Evolutionary conservation across 1,284 basidiomycete species (phyloP).

Genomic region (Leccinum griseonigrum): DNA sequence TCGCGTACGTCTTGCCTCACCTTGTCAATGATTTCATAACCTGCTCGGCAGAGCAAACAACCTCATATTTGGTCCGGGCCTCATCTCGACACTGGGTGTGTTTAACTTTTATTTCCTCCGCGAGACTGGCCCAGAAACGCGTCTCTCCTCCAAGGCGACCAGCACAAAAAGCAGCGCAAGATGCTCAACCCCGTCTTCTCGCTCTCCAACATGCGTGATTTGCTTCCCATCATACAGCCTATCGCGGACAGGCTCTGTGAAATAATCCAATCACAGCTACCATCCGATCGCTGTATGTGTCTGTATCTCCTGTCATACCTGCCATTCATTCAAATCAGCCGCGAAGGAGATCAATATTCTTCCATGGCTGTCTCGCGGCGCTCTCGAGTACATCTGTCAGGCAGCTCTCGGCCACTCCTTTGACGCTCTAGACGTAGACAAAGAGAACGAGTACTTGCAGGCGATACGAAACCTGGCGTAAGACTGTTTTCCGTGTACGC

Average conservation of each 20-base stretch:
- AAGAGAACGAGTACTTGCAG: constrained; percentile 45
- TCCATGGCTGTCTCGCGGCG: constrained; percentile 49
- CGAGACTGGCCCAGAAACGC: constrained; percentile 5
- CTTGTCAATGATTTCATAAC: constrained; percentile 28
- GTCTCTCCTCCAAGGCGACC: constrained; percentile 37
- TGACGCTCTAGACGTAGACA: constrained; percentile 43
- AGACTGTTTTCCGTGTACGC: constrained; percentile 11
- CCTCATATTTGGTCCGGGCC: constrained; percentile 29
- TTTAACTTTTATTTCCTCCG: constrained; percentile 22
- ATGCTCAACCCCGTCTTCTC: constrained; percentile 51
- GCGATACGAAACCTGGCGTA: constrained; percentile 50
- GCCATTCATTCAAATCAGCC: constrained; percentile 11
- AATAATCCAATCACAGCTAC: constrained; percentile 13
- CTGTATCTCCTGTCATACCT: not conserved
- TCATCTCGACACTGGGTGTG: constrained; percentile 36
- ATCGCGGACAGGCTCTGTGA: constrained; percentile 37
- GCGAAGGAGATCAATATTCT: constrained; percentile 42
- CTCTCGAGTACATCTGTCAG: constrained; percentile 50
- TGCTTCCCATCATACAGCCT: constrained; percentile 46
- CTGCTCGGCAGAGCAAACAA: constrained; percentile 33
- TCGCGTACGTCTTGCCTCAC: constrained; percentile 37
- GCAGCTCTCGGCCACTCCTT: constrained; percentile 53
- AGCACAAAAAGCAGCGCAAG: constrained; percentile 49
- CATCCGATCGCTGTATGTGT: constrained; percentile 27
- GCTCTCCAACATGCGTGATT: constrained; percentile 41